These are phyloP conservation scores for Myxozyma melibiosi DNA, from an alignment of 805 yeast genomes.

Conservation along the genomic window DNA sequence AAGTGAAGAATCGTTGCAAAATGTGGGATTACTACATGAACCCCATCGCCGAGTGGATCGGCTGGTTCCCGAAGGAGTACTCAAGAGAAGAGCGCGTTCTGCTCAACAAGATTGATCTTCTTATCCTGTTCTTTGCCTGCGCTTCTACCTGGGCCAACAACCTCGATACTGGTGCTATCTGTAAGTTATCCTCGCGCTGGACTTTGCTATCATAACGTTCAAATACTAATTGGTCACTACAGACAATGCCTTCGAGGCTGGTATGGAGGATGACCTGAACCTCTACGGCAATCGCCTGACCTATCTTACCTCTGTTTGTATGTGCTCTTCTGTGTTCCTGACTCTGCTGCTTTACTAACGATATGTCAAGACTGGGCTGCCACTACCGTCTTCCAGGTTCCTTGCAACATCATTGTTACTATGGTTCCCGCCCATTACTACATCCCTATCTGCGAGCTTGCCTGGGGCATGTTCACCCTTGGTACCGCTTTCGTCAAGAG, in stretches of 20 bases:
- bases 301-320: slow-evolving; percentile 34
- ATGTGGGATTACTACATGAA: slow-evolving; percentile 31
- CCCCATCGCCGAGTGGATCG: slow-evolving; percentile 29
- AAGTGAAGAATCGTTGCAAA: no score
- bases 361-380: slow-evolving; percentile 25
- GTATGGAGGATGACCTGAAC: slow-evolving; percentile 43
- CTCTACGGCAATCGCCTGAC: slow-evolving; percentile 38
- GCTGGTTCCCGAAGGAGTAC: slow-evolving; percentile 29
- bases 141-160: slow-evolving; percentile 30
- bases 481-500: slow-evolving; percentile 54
- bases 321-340: slow-evolving; percentile 36
- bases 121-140: slow-evolving; percentile 26
- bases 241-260: slow-evolving; percentile 50
- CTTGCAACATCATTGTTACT: slow-evolving; percentile 41
- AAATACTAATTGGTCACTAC: neutral
- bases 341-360: slow-evolving; percentile 3
- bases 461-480: slow-evolving; percentile 70
- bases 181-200: slow-evolving; percentile 1
- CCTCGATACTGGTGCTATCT: slow-evolving; percentile 27
- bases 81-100: slow-evolving; percentile 32
- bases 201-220: neutral
- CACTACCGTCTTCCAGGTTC: slow-evolving; percentile 41
- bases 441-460: slow-evolving; percentile 59
- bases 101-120: slow-evolving; percentile 26
- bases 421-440: slow-evolving; percentile 43